Base-by-base conservation (phyloP, 805 yeast genomes). In the Ogataea trehaloabstinens region DNA sequence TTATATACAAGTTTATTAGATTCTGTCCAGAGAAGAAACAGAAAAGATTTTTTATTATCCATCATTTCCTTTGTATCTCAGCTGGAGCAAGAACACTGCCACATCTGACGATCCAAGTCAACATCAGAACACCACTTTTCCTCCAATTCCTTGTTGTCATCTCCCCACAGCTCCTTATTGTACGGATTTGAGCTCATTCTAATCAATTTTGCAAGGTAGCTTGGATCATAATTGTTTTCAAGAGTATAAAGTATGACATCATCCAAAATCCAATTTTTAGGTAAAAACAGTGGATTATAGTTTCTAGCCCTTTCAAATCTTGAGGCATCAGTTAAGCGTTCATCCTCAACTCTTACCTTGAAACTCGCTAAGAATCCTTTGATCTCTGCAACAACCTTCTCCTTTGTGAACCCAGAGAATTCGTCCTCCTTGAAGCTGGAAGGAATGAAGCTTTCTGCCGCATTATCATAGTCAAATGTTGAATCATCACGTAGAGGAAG, bases 191-290 rank as follows among this genome's bases (percentile, higher is more conserved):
- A 67, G 10, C 85, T 67, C 96, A 91, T 86, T 37, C 70, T 66
- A 41, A 80, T 70, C 10, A 89, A 66, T 49, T 85, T 85, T 21
- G 76, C 55, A 44, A 89, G 65, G 29, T 74, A 64, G 1, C 68
- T 64, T 10, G 70, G 53, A 54, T 79, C 80, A n/a, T 64, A 66
- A 24, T 74, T 68, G 20, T 71, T 66, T 2, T 78, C 85, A 25
- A 72, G 67, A 0, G 80, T 71, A 31, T 66, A 63, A 20, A 74
- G 71, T 32, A 86, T 81, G 1, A 88, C 96, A 44, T 89, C 90
- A 38, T 88, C 87, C 38, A 93, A 67, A 37, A 90, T 81, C 89
- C 95, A 87, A 46, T 80, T 85, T 43, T 91, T 72, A 16, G 96
- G 93, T 5, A 85, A 73, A 54, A 91, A 91, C 24, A 76, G 56